phyloP scores from a whole-genome alignment of 345 rosid genomes.

The Salix brachista region DNA sequence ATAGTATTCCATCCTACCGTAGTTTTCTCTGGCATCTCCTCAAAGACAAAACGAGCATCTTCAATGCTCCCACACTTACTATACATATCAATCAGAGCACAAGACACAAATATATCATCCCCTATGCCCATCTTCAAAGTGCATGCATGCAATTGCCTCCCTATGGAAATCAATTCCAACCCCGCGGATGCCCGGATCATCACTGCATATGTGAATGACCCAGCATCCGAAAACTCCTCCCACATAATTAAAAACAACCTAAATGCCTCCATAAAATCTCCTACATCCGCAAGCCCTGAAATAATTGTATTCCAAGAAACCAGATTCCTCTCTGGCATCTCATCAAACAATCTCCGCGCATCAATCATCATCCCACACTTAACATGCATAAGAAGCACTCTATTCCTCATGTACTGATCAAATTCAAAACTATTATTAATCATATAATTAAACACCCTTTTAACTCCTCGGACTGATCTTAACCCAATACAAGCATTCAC shows the following conservation, averaged over 20 bases:
- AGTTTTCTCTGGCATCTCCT: constrained; percentile 69
- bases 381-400: constrained; percentile 63
- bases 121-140: constrained; percentile 49
- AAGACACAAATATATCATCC: constrained; percentile 56
- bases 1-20: constrained; percentile 83
- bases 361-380: constrained; percentile 71
- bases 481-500: constrained; percentile 70
- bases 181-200: constrained; percentile 70
- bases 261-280: constrained; percentile 61
- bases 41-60: constrained; percentile 67
- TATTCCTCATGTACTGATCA: constrained; percentile 61
- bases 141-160: constrained; percentile 68
- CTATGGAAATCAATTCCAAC: constrained; percentile 47
- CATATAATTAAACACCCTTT: constrained; percentile 64
- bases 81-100: constrained; percentile 84
- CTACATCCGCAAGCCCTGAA: constrained; percentile 52
- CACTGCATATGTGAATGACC: constrained; percentile 49
- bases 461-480: constrained; percentile 59
- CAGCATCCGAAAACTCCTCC: constrained; percentile 68
- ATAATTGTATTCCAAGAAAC: constrained; percentile 63
- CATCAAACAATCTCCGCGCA: constrained; percentile 65
- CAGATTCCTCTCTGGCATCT: constrained; percentile 68
- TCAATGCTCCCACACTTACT: constrained; percentile 78
- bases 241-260: constrained; percentile 60
- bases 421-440: constrained; percentile 44